phyloP scores from a whole-genome alignment of 2,329 filamentous ascomycete species.

The Ceratocystis ficicola region DNA sequence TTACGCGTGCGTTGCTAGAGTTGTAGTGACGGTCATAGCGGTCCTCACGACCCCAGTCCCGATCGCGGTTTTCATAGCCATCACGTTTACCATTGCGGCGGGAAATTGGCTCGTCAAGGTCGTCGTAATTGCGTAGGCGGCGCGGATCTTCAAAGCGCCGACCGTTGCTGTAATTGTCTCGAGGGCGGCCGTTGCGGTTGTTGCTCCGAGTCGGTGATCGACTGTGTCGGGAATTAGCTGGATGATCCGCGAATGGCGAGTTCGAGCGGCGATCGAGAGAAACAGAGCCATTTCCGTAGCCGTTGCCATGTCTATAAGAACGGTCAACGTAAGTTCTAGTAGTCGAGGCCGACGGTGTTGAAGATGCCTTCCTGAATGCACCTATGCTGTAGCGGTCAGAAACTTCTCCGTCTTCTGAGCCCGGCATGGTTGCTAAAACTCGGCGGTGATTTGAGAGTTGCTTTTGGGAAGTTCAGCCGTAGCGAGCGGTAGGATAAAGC shows the following conservation, averaged over 20 bases:
- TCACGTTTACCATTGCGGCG: constrained; percentile 34
- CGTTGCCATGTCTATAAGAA: constrained; percentile 53
- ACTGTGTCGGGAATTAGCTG: constrained; percentile 23
- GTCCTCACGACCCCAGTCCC: constrained; percentile 30
- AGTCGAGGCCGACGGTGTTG: constrained; percentile 40
- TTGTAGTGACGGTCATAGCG: constrained; percentile 33
- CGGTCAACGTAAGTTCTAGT: constrained; percentile 82
- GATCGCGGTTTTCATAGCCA: constrained; percentile 47
- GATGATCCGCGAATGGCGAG: not conserved
- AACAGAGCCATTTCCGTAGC: constrained; percentile 28
- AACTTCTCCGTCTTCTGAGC: constrained; percentile 8
- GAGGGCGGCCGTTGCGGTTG: constrained; percentile 51
- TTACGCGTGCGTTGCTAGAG: constrained; percentile 35
- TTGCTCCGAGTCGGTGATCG: constrained; percentile 27
- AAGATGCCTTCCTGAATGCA: constrained; percentile 62
- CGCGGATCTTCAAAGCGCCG: constrained; percentile 37
- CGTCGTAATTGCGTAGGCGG: constrained; percentile 50
- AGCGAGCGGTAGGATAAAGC: not conserved
- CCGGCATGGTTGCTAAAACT: not conserved
- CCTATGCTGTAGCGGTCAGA: not conserved
- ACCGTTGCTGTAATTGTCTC: constrained; percentile 29
- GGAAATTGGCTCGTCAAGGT: constrained; percentile 35
- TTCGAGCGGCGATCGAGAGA: constrained; percentile 33
- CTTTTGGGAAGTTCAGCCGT: not conserved
- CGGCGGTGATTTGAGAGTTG: not conserved